phyloP scores from a whole-genome alignment of 116 monocot genomes.

The Iris pallida region DNA sequence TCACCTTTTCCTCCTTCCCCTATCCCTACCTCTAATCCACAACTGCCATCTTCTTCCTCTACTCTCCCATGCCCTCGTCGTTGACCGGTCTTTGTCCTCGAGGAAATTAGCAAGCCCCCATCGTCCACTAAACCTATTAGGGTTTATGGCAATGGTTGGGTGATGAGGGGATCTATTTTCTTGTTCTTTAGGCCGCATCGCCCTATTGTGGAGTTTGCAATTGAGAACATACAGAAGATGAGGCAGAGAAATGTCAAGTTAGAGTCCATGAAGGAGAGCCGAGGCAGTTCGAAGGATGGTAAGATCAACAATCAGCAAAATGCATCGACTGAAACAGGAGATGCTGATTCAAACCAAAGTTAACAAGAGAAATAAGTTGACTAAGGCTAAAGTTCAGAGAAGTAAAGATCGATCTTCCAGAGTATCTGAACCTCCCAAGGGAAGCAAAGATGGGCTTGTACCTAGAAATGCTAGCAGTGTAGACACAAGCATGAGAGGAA shows the following conservation, averaged over 20 bases:
- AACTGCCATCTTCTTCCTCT: too few species aligned
- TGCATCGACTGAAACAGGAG: constrained; percentile 4
- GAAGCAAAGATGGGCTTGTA: background rate
- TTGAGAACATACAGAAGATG: constrained; percentile 67
- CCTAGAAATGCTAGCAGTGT: background rate
- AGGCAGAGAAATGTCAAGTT: constrained; percentile 33
- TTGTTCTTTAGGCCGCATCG: constrained; percentile 23
- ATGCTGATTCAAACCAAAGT: background rate
- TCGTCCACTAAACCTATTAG: too few species aligned
- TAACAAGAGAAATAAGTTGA: constrained; percentile 14
- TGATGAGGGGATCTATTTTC: too few species aligned
- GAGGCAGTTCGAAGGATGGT: constrained; percentile 15
- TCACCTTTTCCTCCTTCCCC: too few species aligned
- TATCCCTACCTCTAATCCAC: too few species aligned
- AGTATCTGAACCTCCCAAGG: constrained; percentile 5
- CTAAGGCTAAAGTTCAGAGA: constrained; percentile 22
- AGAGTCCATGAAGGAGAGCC: constrained; percentile 20
- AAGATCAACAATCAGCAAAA: background rate
- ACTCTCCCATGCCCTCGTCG: too few species aligned
- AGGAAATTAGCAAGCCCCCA: too few species aligned
- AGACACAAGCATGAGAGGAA: constrained; percentile 3
- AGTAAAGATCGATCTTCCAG: constrained; percentile 10
- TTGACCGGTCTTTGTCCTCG: too few species aligned
- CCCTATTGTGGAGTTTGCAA: constrained; percentile 90
- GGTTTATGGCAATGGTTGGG: too few species aligned